Conservation (phyloP, 2,329 filamentous ascomycete genomes). For the Pseudopithomyces maydicus region DNA sequence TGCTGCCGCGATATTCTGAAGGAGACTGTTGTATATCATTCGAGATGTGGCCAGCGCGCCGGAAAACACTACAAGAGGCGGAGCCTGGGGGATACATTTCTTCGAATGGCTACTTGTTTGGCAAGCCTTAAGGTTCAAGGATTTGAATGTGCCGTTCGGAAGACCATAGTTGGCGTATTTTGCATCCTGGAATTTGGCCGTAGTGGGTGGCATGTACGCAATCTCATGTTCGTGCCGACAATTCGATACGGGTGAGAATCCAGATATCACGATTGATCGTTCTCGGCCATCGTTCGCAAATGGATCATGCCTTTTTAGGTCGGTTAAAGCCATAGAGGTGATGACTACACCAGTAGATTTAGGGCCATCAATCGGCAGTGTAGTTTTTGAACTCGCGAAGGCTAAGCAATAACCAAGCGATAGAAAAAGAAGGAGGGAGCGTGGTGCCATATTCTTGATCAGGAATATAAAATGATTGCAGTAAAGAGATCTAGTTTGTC, state of each 20-base stretch:
- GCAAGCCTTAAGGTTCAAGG: slow-evolving; percentile 25
- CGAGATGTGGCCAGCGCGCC: slow-evolving; percentile 53
- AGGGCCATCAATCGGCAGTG: slow-evolving; percentile 19
- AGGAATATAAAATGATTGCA: no score
- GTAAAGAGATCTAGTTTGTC: background rate
- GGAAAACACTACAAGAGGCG: slow-evolving; percentile 50
- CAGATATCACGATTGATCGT: slow-evolving; percentile 30
- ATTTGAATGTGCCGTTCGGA: slow-evolving; percentile 29
- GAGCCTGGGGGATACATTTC: background rate
- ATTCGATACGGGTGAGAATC: slow-evolving; percentile 23
- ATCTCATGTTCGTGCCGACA: slow-evolving; percentile 15
- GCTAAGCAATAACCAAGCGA: slow-evolving; percentile 3
- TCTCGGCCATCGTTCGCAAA: slow-evolving; percentile 22
- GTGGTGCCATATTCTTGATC: background rate
- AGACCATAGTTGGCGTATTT: slow-evolving; percentile 32
- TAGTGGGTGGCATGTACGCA: slow-evolving; percentile 31
- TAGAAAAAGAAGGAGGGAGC: background rate
- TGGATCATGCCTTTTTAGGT: slow-evolving; percentile 23
- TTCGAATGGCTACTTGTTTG: background rate
- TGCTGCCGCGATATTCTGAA: slow-evolving; percentile 53
- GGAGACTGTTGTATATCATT: slow-evolving; percentile 50
- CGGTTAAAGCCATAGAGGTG: slow-evolving; percentile 20
- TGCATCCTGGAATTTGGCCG: slow-evolving; percentile 23
- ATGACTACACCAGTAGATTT: slow-evolving; percentile 18
- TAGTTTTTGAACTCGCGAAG: background rate